phyloP scores from a whole-genome alignment of 2,329 filamentous ascomycete genomes.

The Tolypocladium album region DNA sequence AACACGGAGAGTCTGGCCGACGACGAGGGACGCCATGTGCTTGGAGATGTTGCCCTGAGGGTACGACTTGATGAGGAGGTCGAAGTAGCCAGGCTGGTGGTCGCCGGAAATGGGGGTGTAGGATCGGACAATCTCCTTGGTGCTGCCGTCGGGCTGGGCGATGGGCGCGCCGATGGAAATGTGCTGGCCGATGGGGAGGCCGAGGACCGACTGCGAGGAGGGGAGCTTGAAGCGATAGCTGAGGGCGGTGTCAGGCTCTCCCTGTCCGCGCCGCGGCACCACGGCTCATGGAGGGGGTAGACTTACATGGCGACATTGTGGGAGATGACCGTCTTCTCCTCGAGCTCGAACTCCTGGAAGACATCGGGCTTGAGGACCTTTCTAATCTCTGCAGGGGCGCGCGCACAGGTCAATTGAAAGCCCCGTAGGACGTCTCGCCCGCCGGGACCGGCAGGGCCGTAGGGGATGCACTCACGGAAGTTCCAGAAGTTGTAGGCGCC shows the following conservation, averaged over 20 bases:
- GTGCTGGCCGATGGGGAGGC: constrained; percentile 96
- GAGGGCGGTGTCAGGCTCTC: constrained; percentile 1
- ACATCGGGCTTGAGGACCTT: constrained; percentile 77
- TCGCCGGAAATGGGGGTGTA: constrained; percentile 90
- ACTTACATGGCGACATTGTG: constrained; percentile 94
- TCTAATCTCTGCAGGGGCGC: constrained; percentile 48
- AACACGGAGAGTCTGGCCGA: constrained; percentile 84
- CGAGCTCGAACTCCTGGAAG: constrained; percentile 88
- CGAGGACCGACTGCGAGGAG: constrained; percentile 67
- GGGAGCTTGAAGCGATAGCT: constrained; percentile 92
- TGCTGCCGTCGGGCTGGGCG: constrained; percentile 53
- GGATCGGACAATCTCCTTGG: constrained; percentile 78
- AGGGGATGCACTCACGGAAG: constrained; percentile 46
- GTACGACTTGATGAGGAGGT: constrained; percentile 96
- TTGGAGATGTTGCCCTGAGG: constrained; percentile 96
- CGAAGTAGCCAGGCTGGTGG: constrained; percentile 82
- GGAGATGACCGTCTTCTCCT: constrained; percentile 89
- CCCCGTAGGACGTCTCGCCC: background rate
- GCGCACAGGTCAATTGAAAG: background rate
- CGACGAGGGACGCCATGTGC: constrained; percentile 70
- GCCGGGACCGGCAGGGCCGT: background rate
- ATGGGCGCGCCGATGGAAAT: constrained; percentile 86
- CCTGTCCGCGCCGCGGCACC: background rate
- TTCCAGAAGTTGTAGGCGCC: constrained; percentile 61
- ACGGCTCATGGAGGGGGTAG: background rate